These are phyloP conservation scores for Fomitopsis palustris DNA, from an alignment of 1,284 basidiomycete species.

Conservation along the genomic window DNA sequence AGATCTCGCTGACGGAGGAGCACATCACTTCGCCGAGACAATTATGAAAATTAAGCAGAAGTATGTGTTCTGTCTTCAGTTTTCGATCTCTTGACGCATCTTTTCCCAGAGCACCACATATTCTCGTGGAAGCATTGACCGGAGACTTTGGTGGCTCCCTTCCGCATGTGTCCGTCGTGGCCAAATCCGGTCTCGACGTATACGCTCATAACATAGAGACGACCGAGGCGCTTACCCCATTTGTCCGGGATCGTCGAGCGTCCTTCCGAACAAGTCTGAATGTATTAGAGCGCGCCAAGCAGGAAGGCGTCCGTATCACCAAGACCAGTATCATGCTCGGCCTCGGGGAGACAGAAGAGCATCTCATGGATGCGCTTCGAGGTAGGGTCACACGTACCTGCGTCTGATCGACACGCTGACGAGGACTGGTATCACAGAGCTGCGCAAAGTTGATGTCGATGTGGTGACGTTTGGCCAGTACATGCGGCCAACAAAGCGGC, in stretches of 20 bases:
- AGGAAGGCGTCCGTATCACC: conserved; percentile 83
- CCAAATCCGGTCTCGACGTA: conserved; percentile 92
- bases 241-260: conserved; percentile 92
- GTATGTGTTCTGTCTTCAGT: conserved; percentile 31
- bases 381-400: conserved; percentile 44
- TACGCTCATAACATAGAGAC: conserved; percentile 99
- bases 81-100: neutral
- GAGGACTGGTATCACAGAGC: conserved; percentile 47
- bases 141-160: conserved; percentile 89
- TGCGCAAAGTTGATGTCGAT: conserved; percentile 87
- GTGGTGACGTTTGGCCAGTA: conserved; percentile 99
- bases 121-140: conserved; percentile 95
- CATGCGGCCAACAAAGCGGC: conserved; percentile 98
- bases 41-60: conserved; percentile 96
- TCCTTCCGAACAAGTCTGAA: conserved; percentile 87
- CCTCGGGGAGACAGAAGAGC: conserved; percentile 87
- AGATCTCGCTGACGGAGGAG: conserved; percentile 93
- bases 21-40: conserved; percentile 92
- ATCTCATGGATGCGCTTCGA: conserved; percentile 81
- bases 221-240: conserved; percentile 89
- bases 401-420: neutral
- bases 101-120: conserved; percentile 76
- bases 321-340: conserved; percentile 99
- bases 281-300: conserved; percentile 83
- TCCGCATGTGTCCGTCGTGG: conserved; percentile 78